Evolutionary conservation across 345 rosid genomes (phyloP).

Genomic region (Bruguiera parviflora): DNA sequence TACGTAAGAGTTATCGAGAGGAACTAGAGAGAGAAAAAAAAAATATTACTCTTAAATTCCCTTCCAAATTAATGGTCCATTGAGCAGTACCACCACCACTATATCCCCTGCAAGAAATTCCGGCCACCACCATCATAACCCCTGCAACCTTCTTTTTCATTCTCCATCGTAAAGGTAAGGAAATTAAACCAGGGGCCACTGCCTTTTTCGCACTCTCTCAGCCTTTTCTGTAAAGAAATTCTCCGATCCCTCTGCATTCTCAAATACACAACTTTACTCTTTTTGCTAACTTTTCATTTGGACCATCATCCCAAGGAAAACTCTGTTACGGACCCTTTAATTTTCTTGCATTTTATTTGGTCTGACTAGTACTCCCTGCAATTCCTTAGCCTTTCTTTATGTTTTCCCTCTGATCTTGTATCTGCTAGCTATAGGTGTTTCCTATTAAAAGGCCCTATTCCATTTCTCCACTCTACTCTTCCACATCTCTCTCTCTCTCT

Average conservation of each 20-base stretch:
- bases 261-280: slow-evolving; percentile 31
- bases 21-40: slow-evolving; percentile 2
- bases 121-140: slow-evolving; percentile 8
- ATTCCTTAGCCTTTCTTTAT: slow-evolving; percentile 18
- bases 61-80: slow-evolving; percentile 43
- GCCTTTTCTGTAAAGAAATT: slow-evolving; percentile 1
- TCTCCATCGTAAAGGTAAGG: slow-evolving; percentile 21
- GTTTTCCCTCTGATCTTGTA: slow-evolving; percentile 12
- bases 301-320: slow-evolving; percentile 36
- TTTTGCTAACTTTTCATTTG: slow-evolving; percentile 37
- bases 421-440: slow-evolving; percentile 35
- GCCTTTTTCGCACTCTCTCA: not conserved
- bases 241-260: slow-evolving; percentile 38
- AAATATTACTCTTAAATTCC: slow-evolving; percentile 19
- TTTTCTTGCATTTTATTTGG: slow-evolving; percentile 18
- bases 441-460: slow-evolving; percentile 38
- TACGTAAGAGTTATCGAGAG: slow-evolving; percentile 1
- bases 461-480: slow-evolving; percentile 29
- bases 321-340: slow-evolving; percentile 20
- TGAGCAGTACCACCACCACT: slow-evolving; percentile 31
- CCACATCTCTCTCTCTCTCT: slow-evolving; percentile 3
- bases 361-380: slow-evolving; percentile 32
- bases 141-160: slow-evolving; percentile 13
- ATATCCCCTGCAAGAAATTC: slow-evolving; percentile 28
- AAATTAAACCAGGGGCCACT: slow-evolving; percentile 1